These are phyloP conservation scores for Phytophthora nicotianae DNA, from an alignment of 352 stramenopile genomes.

Conservation along the genomic window DNA sequence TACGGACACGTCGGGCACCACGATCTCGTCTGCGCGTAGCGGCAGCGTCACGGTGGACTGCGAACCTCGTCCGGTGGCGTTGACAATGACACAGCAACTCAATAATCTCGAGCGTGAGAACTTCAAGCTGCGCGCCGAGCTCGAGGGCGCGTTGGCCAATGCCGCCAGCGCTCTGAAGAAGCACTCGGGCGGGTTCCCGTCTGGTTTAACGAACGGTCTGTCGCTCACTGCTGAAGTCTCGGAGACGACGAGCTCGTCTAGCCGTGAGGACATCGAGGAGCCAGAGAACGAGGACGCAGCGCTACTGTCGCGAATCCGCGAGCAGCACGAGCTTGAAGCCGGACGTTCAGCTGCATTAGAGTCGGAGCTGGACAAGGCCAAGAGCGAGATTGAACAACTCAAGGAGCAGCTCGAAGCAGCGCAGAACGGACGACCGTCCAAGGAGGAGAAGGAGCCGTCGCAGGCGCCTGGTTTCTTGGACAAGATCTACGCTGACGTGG, in stretches of 20 bases:
- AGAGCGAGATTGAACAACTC: conserved; percentile 41
- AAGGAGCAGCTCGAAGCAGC: conserved; percentile 36
- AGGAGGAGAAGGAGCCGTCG: conserved; percentile 22
- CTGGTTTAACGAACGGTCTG: conserved; percentile 26
- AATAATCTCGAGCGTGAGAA: conserved; percentile 80
- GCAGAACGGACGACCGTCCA: conserved; percentile 17
- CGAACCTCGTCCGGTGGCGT: conserved; percentile 43
- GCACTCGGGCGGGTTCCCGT: conserved; percentile 28
- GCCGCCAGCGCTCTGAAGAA: conserved; percentile 50
- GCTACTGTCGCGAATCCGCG: conserved; percentile 40
- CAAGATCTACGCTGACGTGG: conserved; percentile 82
- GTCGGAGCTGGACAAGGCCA: conserved; percentile 46
- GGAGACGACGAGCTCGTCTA: conserved; percentile 58
- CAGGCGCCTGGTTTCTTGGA: conserved; percentile 61
- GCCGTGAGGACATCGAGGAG: conserved; percentile 55
- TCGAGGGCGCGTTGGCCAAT: conserved; percentile 40
- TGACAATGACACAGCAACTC: conserved; percentile 76
- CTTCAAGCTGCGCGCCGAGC: conserved; percentile 65
- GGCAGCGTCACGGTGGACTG: conserved; percentile 29
- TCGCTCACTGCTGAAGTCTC: conserved; percentile 45
- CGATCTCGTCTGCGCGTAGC: conserved; percentile 34
- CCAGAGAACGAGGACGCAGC: conserved; percentile 36
- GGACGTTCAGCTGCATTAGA: conserved; percentile 36
- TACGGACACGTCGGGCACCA: conserved; percentile 54
- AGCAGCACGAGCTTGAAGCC: conserved; percentile 43